Evolutionary conservation across 495 filamentous ascomycete genomes (phyloP).

Genomic region (Lasiosphaeria hispida): DNA sequence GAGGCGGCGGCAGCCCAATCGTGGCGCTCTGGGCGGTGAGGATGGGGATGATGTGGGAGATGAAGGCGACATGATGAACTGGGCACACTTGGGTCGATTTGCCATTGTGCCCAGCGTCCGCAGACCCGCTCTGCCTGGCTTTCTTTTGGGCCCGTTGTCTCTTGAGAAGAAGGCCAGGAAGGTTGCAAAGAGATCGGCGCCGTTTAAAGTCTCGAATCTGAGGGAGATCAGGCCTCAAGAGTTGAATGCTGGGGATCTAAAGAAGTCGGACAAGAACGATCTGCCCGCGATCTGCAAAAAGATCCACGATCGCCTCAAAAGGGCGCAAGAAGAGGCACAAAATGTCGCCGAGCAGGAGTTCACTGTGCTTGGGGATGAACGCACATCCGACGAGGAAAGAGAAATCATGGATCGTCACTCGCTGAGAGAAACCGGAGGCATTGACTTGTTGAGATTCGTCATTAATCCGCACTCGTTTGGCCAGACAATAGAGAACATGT

Average conservation of each 20-base stretch:
- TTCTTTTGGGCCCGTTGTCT: slow-evolving; percentile 85
- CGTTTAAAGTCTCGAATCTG: slow-evolving; percentile 61
- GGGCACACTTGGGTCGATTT: slow-evolving; percentile 75
- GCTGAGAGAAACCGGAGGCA: slow-evolving; percentile 60
- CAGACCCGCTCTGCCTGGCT: slow-evolving; percentile 75
- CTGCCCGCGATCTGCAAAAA: slow-evolving; percentile 66
- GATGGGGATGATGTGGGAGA: slow-evolving; percentile 55
- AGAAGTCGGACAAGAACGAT: slow-evolving; percentile 69
- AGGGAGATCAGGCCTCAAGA: slow-evolving; percentile 71
- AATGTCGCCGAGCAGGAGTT: slow-evolving; percentile 40
- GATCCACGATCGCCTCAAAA: slow-evolving; percentile 51
- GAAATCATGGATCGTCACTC: slow-evolving; percentile 53
- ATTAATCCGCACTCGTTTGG: slow-evolving; percentile 88
- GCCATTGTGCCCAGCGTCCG: slow-evolving; percentile 70
- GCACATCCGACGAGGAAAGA: slow-evolving; percentile 31
- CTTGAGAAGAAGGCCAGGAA: slow-evolving; percentile 79
- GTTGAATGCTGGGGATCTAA: slow-evolving; percentile 66
- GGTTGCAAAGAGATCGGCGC: slow-evolving; percentile 60
- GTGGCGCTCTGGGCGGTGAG: slow-evolving; percentile 25
- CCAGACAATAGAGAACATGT: slow-evolving; percentile 95
- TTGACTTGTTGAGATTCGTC: slow-evolving; percentile 78
- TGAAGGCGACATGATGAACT: slow-evolving; percentile 78
- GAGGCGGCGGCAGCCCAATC: slow-evolving; percentile 34
- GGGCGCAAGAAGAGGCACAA: slow-evolving; percentile 41
- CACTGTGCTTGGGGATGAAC: slow-evolving; percentile 34